These are phyloP conservation scores for Amylostereum areolatum DNA, from an alignment of 1,284 basidiomycete species.

Conservation along the genomic window DNA sequence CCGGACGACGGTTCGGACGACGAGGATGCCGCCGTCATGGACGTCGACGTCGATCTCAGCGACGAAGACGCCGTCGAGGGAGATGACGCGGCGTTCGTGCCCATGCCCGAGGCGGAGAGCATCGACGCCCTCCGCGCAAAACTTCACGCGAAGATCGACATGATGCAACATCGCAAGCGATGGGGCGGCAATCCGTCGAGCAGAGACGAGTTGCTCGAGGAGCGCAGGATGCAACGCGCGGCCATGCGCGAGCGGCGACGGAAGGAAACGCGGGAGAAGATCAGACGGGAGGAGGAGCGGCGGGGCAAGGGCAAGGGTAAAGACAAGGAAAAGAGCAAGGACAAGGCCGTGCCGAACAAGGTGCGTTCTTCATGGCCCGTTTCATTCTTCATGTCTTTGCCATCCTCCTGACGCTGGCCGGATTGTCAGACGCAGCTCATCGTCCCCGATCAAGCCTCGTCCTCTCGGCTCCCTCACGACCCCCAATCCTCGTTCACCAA, in stretches of 20 bases:
- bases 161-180: constrained; percentile 43
- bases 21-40: constrained; percentile 24
- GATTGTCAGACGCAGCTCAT: constrained; percentile 61
- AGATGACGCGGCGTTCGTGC: constrained; percentile 34
- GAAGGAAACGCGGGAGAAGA: constrained; percentile 81
- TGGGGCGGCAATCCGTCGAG: constrained; percentile 43
- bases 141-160: constrained; percentile 71
- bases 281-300: constrained; percentile 49
- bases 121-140: constrained; percentile 74
- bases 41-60: constrained; percentile 21
- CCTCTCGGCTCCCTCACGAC: constrained; percentile 25
- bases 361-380: constrained; percentile 26
- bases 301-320: constrained; percentile 45
- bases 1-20: constrained; percentile 26
- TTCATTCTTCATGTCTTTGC: constrained; percentile 4
- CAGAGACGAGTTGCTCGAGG: constrained; percentile 78
- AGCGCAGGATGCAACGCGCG: constrained; percentile 69
- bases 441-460: constrained; percentile 45
- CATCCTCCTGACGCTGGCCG: neutral
- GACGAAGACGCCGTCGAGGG: constrained; percentile 22
- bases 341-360: constrained; percentile 44
- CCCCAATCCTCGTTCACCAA: constrained; percentile 45
- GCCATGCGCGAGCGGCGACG: constrained; percentile 78
- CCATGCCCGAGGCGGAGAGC: constrained; percentile 63
- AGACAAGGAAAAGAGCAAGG: constrained; percentile 37